Evolutionary conservation across 441 rosid genomes (phyloP), one percentile per base, ranked within the genome.

Genomic region (Aquilaria agallochum): DNA sequence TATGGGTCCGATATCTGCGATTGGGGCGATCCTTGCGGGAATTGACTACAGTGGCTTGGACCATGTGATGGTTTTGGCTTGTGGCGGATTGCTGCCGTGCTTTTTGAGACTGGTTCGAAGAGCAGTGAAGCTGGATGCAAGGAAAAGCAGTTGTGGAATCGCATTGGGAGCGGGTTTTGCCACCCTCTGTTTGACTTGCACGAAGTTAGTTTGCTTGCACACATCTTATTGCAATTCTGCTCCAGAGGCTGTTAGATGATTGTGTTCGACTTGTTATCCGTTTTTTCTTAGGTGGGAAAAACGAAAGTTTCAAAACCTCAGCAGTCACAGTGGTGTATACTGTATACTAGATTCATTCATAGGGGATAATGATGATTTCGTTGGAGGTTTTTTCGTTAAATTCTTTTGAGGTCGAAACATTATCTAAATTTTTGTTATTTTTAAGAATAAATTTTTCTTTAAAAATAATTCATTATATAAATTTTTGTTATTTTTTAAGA

Each of bases 211-310:
- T 58, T 95, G 99, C 78, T 80, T 92, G 86, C 96, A 90, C 77
- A 92, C 98, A 2, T 89, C 98, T 34, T 95, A 92, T 68, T 95
- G 99, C 78, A 90, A 92, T 68, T 92, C 99, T 40, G 98, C 97
- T 51, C 99, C 99, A 0, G 98, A 95, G 76, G 99, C 98, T 56
- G 96, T 95, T 36, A 83, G 89, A 47, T 46, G 48, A 14, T 30
- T 2, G 32, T 53, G 11, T 59, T 13, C 6, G 2, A 60, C 13
- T 42, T 36, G 5, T 36, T 5, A 36, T 40, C 9, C 5, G 1
- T 10, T 40, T 7, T 40, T 40, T 40, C 9, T 40, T 36, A 36
- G 7, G 10, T 40, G 45, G 45, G 45, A 40, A 5, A 40, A 2
- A 40, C 9, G 7, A 5, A 10, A 40, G 9, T 3, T 40, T 10